Conservation (phyloP, 768 basidiomycete genomes). For the Naganishia kalamii region DNA sequence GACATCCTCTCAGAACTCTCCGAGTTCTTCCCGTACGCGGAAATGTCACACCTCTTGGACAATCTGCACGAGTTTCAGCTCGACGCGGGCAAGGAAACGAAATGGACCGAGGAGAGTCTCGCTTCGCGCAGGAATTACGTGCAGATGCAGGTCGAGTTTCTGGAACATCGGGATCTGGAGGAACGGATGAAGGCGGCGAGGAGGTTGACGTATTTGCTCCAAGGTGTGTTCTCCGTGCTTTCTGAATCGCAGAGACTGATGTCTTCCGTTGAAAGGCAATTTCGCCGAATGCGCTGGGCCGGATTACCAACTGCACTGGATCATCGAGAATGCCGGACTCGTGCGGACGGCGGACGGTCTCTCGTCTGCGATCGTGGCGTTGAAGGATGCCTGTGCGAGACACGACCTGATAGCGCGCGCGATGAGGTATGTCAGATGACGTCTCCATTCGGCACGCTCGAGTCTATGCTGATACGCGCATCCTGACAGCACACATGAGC, state of each 20-base stretch:
- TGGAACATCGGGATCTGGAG: slow-evolving; percentile 79
- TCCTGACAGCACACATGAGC: not conserved
- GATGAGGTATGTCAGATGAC: not conserved
- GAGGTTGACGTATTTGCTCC: slow-evolving; percentile 78
- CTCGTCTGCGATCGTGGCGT: slow-evolving; percentile 70
- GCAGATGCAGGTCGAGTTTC: slow-evolving; percentile 71
- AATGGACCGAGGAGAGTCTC: slow-evolving; percentile 69
- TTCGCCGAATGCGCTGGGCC: slow-evolving; percentile 86
- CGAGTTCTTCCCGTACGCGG: slow-evolving; percentile 95
- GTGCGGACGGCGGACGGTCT: slow-evolving; percentile 79
- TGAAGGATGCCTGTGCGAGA: slow-evolving; percentile 68
- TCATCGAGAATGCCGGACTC: slow-evolving; percentile 85
- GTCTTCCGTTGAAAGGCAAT: slow-evolving; percentile 52
- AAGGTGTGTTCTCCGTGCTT: slow-evolving; percentile 57
- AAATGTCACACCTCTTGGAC: slow-evolving; percentile 56
- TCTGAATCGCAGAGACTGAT: slow-evolving; percentile 11
- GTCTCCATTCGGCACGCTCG: no score
- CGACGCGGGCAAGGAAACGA: slow-evolving; percentile 46
- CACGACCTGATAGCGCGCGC: slow-evolving; percentile 28
- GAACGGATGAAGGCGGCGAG: slow-evolving; percentile 80
- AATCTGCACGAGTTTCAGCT: slow-evolving; percentile 9
- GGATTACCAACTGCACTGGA: slow-evolving; percentile 91
- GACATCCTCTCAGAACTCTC: slow-evolving; percentile 93
- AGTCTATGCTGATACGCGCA: not conserved
- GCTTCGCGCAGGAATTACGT: slow-evolving; percentile 65